These are phyloP conservation scores for Vanderwaltozyma polyspora DNA, from an alignment of 805 yeast genomes.

Conservation along the genomic window DNA sequence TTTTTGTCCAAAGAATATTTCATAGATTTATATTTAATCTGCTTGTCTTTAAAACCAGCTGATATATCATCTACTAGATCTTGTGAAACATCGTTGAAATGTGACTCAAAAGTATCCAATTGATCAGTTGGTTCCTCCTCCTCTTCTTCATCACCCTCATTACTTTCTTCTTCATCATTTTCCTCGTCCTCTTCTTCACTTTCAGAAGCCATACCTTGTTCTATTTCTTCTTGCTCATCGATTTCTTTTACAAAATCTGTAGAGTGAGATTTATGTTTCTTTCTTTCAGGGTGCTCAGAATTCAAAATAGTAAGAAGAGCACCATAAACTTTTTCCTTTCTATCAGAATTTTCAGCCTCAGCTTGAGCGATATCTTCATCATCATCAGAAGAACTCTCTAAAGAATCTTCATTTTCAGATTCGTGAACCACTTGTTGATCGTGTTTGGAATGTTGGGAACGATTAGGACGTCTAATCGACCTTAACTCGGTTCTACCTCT, in stretches of 20 bases:
- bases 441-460: slow-evolving; percentile 15
- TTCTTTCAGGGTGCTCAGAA: slow-evolving; percentile 31
- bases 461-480: slow-evolving; percentile 43
- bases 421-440: slow-evolving; percentile 11
- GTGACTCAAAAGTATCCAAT: slow-evolving; percentile 66
- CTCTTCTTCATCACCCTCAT: slow-evolving; percentile 16
- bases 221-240: slow-evolving; percentile 11
- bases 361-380: slow-evolving; percentile 6
- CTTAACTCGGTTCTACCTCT: slow-evolving; percentile 54
- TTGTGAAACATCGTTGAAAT: slow-evolving; percentile 45
- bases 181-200: slow-evolving; percentile 24
- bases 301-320: slow-evolving; percentile 55
- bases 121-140: slow-evolving; percentile 30
- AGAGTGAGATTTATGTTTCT: slow-evolving; percentile 8
- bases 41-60: slow-evolving; percentile 22
- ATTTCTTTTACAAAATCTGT: slow-evolving; percentile 8
- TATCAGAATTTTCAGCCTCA: slow-evolving; percentile 10
- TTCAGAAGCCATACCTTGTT: slow-evolving; percentile 19
- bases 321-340: slow-evolving; percentile 43
- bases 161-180: slow-evolving; percentile 11
- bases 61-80: slow-evolving; percentile 29
- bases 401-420: slow-evolving; percentile 1
- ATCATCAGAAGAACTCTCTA: slow-evolving; percentile 8
- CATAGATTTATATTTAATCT: slow-evolving; percentile 19
- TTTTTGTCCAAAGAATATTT: slow-evolving; percentile 9